A percentile compares a stretch with the other conserved stretches of the same genome.
phyloP scores from a whole-genome alignment of 345 rosid species.

The Lepidium sativum region DNA sequence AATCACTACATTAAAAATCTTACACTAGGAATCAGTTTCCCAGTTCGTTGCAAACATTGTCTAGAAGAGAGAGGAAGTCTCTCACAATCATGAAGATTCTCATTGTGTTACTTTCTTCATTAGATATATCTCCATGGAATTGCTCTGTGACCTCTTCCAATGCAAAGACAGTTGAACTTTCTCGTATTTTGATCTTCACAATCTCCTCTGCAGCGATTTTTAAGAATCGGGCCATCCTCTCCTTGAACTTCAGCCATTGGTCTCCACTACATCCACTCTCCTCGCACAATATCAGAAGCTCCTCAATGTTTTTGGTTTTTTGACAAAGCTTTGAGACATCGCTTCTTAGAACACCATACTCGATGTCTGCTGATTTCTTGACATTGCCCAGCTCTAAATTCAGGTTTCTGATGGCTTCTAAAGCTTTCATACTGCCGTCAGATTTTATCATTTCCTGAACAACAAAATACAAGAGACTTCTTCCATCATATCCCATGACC shows the following conservation, averaged over 20 bases:
- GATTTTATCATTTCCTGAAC: conserved; percentile 83
- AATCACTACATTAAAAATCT: neutral
- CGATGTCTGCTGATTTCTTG: conserved; percentile 87
- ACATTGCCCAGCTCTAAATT: conserved; percentile 63
- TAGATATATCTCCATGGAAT: conserved; percentile 77
- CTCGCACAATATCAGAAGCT: conserved; percentile 34
- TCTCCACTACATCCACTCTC: conserved; percentile 26
- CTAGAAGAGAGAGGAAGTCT: conserved; percentile 63
- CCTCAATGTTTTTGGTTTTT: conserved; percentile 34
- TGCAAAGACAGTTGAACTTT: conserved; percentile 56
- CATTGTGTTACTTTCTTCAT: conserved; percentile 73
- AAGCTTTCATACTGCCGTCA: conserved; percentile 48
- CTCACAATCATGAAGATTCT: conserved; percentile 85
- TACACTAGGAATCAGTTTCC: conserved; percentile 24
- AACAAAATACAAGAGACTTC: conserved; percentile 81
- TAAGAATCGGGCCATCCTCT: conserved; percentile 48
- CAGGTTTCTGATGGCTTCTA: conserved; percentile 66
- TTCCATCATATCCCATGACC: conserved; percentile 82
- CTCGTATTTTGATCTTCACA: conserved; percentile 62
- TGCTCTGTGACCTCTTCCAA: conserved; percentile 86
- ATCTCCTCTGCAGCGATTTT: conserved; percentile 66
- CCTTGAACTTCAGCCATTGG: conserved; percentile 44
- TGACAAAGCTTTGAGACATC: conserved; percentile 57
- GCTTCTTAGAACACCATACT: conserved; percentile 56
- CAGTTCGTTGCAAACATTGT: conserved; percentile 78